Base-by-base conservation (phyloP, 768 basidiomycete species). In the Macrolepiota albuminosa region DNA sequence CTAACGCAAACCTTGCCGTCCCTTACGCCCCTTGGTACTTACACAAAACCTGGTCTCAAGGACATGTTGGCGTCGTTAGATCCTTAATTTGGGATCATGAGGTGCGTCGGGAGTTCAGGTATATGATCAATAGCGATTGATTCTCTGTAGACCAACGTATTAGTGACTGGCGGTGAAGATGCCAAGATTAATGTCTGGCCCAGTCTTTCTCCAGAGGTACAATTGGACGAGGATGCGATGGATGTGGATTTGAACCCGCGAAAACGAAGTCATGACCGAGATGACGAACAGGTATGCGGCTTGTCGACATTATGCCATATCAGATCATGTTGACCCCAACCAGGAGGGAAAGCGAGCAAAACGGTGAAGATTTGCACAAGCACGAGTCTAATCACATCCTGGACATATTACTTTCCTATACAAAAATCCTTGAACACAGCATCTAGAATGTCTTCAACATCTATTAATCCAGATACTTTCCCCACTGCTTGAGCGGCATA, bases 401-500 rank as follows among this genome's bases (percentile, higher is more conserved):
- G 16, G 37, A 26, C 31, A 36, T 39, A 37, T 63, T 49, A 69
- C 75, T 95, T 93, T 40, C 93, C 93, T 54, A 95, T 91, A 68
- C 94, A 96, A 71, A 96, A 96, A 54, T 91, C 88, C 37, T 80
- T 78, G 68, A 96, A 96, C 29, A 96, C 81, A 21, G 83, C 82
- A 59, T 93, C 92, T 24, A 96, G 71, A 8, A 95, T 78, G 60
- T 95, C 92, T 66, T 96, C 94, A 13, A 87, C 84, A 49, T 87
- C 87, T 57, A 96, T 87, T 8, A 81, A 68, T 4, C 94, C 93
- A 2, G 88, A 86, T n/a, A 95, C 85, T 59, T 85, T 84, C 1
- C 91, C 93, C n/a, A 96, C 81, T 4, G 91, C 87, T 60, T 83
- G 82, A 0, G 88, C 86, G 2, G 93, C 94, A 68, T 94, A 93